Conservation (phyloP, 495 filamentous ascomycete genomes). For the Penicillium dipodomyicola region DNA sequence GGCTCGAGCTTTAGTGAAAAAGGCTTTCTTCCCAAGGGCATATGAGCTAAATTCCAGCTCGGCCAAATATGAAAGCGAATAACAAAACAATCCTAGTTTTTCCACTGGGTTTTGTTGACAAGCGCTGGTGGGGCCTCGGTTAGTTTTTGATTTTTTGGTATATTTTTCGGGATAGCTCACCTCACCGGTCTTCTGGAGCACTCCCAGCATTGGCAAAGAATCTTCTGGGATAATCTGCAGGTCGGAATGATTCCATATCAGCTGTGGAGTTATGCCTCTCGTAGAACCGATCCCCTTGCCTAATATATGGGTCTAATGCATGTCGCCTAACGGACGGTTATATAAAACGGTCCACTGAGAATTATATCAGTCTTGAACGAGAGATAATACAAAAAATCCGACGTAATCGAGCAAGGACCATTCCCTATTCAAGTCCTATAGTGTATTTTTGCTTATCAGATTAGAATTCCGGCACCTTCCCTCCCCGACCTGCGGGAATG, state of each 20-base stretch:
- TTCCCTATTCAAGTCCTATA: neutral
- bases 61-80: neutral
- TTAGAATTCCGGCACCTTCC: neutral
- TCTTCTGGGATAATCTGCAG: neutral
- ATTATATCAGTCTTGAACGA: neutral
- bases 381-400: neutral
- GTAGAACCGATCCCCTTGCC: neutral
- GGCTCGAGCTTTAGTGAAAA: neutral
- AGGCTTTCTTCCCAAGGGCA: neutral
- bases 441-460: neutral
- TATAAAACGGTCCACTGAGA: neutral
- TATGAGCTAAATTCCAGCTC: neutral
- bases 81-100: neutral
- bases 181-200: neutral
- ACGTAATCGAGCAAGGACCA: neutral
- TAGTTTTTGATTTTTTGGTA: neutral
- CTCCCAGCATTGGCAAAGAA: neutral
- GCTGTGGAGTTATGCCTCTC: neutral
- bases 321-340: neutral
- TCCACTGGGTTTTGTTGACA: neutral
- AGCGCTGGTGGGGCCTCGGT: constrained; percentile 7
- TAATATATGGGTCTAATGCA: constrained; percentile 2
- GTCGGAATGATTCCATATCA: neutral
- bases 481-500: neutral
- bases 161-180: neutral